A percentile compares a stretch with the other conserved stretches of the same genome.
Conservation (phyloP, 495 filamentous ascomycete species). For the Xylaria intraflava region DNA sequence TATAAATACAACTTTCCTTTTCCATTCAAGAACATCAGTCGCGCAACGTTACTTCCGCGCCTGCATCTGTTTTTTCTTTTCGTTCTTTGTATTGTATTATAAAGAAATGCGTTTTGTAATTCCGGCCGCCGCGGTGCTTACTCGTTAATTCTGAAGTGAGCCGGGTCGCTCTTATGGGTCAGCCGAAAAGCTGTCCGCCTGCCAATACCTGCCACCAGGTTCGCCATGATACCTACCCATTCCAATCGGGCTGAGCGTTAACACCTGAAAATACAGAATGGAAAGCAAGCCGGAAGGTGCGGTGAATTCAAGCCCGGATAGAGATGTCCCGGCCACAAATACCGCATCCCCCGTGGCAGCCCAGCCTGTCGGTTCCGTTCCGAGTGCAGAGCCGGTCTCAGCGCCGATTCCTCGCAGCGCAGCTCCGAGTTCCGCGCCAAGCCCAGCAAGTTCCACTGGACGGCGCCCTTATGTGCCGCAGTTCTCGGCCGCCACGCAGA, state of each 20-base stretch:
- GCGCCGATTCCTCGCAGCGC: neutral
- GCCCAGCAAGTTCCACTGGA: constrained; percentile 17
- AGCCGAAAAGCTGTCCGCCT: neutral
- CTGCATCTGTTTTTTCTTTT: neutral
- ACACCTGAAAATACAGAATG: constrained; percentile 1
- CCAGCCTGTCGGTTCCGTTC: neutral
- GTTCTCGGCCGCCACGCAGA: constrained; percentile 48
- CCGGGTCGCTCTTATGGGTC: constrained; percentile 1
- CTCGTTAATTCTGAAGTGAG: neutral
- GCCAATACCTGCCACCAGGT: neutral
- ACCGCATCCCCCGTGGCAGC: neutral
- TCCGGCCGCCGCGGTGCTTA: neutral
- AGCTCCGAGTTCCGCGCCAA: constrained; percentile 16
- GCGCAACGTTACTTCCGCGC: neutral
- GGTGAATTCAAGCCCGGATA: neutral
- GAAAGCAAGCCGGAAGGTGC: neutral
- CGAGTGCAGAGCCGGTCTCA: neutral
- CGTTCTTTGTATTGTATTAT: neutral
- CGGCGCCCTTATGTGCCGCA: constrained; percentile 41
- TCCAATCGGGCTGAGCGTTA: neutral
- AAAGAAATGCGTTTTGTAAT: neutral
- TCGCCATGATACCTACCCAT: neutral
- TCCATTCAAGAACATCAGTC: neutral
- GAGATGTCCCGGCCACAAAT: neutral
- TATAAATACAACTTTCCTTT: too few species aligned